Conservation (phyloP, 306 rosid species). For the Citrullus mucosospermus region DNA sequence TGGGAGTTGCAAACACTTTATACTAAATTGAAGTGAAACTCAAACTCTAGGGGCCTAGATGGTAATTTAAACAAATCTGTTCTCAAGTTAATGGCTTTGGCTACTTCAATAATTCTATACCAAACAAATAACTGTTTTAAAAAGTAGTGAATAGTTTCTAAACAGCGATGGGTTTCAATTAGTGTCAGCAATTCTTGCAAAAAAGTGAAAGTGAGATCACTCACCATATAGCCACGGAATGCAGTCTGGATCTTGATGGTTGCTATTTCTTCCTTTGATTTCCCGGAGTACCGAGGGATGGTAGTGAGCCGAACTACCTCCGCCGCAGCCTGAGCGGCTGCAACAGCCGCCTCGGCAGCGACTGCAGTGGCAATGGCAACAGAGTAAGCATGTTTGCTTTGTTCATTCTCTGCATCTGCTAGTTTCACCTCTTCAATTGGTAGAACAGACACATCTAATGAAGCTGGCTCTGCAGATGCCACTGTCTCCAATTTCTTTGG, state of each 20-base stretch:
- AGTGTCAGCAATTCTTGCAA: background rate
- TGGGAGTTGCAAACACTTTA: background rate
- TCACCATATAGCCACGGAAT: conserved; percentile 66
- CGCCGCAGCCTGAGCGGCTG: conserved; percentile 69
- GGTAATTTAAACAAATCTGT: background rate
- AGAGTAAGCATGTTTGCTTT: conserved; percentile 54
- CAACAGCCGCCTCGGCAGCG: conserved; percentile 81
- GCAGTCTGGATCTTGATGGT: conserved; percentile 66
- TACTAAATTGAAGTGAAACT: background rate
- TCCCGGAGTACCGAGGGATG: conserved; percentile 17
- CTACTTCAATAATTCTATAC: background rate
- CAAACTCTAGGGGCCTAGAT: background rate
- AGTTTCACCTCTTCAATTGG: conserved; percentile 23
- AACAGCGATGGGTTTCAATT: background rate
- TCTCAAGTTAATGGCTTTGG: background rate
- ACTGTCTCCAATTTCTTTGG: conserved; percentile 18
- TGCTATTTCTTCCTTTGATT: conserved; percentile 36
- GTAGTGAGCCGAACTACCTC: conserved; percentile 43
- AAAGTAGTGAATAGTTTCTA: background rate
- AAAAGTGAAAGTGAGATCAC: background rate
- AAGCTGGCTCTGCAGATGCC: conserved; percentile 11
- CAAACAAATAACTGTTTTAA: background rate
- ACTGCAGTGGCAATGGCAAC: conserved; percentile 72
- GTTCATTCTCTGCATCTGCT: conserved; percentile 34
- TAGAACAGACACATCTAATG: conserved; percentile 19